A percentile compares a stretch with the other conserved stretches of the same genome.
Evolutionary conservation across 2,329 filamentous ascomycete species (phyloP).

Genomic region (Paraphaeosphaeria minitans): DNA sequence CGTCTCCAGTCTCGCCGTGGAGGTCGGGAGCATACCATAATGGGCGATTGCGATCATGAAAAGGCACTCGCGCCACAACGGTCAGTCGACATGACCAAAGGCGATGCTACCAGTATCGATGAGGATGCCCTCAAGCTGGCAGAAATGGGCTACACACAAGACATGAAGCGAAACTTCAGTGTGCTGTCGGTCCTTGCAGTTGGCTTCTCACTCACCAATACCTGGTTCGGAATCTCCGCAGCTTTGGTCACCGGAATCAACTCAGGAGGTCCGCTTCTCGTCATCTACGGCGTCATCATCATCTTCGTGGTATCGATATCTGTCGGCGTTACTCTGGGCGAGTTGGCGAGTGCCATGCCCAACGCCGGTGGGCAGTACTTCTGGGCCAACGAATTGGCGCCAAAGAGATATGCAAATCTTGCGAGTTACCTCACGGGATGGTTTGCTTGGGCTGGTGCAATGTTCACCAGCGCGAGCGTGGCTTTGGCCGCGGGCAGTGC

Average conservation of each 20-base stretch:
- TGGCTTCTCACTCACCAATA: constrained; percentile 58
- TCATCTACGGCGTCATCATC: constrained; percentile 57
- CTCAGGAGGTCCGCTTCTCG: constrained; percentile 55
- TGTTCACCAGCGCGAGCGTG: constrained; percentile 61
- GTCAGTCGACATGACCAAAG: constrained; percentile 19
- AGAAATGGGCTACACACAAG: constrained; percentile 56
- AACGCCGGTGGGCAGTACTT: constrained; percentile 60
- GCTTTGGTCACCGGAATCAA: constrained; percentile 58
- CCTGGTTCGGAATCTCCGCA: constrained; percentile 58
- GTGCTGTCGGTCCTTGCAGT: constrained; percentile 57
- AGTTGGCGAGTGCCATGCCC: constrained; percentile 56
- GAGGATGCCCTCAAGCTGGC: constrained; percentile 52
- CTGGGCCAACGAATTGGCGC: constrained; percentile 56
- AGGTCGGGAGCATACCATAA: neutral
- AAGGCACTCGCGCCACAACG: constrained; percentile 17
- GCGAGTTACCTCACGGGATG: constrained; percentile 57
- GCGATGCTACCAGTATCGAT: constrained; percentile 27
- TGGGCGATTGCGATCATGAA: constrained; percentile 19
- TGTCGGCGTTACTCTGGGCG: constrained; percentile 53
- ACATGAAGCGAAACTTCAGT: constrained; percentile 55
- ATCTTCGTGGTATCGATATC: constrained; percentile 53
- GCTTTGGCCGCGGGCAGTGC: constrained; percentile 56
- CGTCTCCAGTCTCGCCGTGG: neutral
- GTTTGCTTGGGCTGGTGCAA: constrained; percentile 60
- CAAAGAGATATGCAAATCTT: constrained; percentile 52